phyloP scores from a whole-genome alignment of 352 stramenopile genomes.

The Elongisporangium anandrum region DNA sequence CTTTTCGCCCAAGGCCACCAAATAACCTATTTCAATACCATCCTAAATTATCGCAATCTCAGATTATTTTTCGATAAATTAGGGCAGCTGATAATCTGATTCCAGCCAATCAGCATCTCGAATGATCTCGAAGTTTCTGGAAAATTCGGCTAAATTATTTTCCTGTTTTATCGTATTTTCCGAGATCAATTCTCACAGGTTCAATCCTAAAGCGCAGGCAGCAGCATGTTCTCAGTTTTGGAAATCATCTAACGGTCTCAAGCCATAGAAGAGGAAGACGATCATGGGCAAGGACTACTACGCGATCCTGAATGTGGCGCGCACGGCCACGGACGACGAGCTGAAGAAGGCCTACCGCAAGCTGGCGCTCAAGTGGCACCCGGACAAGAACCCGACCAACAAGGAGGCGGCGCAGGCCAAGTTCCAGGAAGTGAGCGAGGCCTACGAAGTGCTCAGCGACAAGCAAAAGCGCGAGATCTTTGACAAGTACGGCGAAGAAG shows the following conservation, averaged over 20 bases:
- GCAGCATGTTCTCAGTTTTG: conserved; percentile 3
- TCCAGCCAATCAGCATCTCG: conserved; percentile 5
- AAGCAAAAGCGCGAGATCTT: conserved; percentile 92
- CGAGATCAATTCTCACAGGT: conserved; percentile 7
- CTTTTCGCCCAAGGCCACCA: neutral
- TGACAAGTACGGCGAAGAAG: conserved; percentile 91
- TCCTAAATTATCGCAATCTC: conserved; percentile 1
- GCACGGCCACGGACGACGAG: conserved; percentile 68
- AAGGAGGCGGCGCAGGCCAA: conserved; percentile 80
- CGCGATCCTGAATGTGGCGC: conserved; percentile 61
- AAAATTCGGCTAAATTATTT: conserved; percentile 9
- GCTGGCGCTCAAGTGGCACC: conserved; percentile 90
- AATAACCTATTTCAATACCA: conserved; percentile 4
- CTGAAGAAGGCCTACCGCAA: conserved; percentile 88
- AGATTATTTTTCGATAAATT: neutral
- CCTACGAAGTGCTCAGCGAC: conserved; percentile 93
- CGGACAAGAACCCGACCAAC: conserved; percentile 91
- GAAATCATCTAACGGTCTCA: conserved; percentile 4
- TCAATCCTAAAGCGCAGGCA: neutral
- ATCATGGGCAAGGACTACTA: conserved; percentile 88
- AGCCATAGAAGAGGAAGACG: conserved; percentile 1
- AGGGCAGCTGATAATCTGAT: conserved; percentile 7
- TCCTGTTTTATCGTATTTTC: neutral
- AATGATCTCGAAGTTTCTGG: conserved; percentile 31
- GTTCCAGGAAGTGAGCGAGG: conserved; percentile 92